Base-by-base conservation (phyloP, 2,329 filamentous ascomycete species). In the Stagonosporopsis chrysanthemi region DNA sequence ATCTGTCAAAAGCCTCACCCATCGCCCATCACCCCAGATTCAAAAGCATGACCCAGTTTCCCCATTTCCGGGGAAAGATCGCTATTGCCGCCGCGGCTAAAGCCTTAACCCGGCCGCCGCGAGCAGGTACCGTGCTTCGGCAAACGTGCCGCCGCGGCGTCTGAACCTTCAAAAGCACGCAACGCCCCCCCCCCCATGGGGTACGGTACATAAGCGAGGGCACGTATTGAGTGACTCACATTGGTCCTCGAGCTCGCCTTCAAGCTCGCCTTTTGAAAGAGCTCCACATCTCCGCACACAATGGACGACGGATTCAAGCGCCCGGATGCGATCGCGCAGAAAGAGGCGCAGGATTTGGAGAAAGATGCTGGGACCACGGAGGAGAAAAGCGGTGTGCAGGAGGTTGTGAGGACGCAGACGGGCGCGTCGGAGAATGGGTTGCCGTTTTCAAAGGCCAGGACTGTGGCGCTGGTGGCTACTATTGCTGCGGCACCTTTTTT, bases 391-490 rank as follows among this genome's bases (percentile, higher is more conserved):
- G 58, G 43, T 29, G 52, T 52, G 24, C 50, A 55, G 17, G 58
- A 60, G 8, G n/a, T 60, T 24, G 51, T 50, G 12, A 50, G 56
- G 33, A 29, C 57, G 6, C 40, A 31, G n/a, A 62, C 58, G 1
- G 40, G 46, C 7, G 42, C 35, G 2, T 60, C 58, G 2, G 56
- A 63, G 12, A 40, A 39, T 14, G 56, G 19, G 12, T 42, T 72
- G 47, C 71, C 70, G 5, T 74, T 75, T 40, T 73, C 71, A 2
- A 74, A 66, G 43, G 69, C 69, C 22, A 60, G 68, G 40, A 70
- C 64, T 50, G 67, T 73, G 28, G 68, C 71, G 6, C 56, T 75
- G 26, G 70, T 72, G 22, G 42, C 66, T 17, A 71, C 68, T 6
- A 60, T 72, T 52, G 65, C 67, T 33, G 58, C 62, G 11, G 70